phyloP scores from a whole-genome alignment of 2,329 filamentous ascomycete genomes.

The Myriosclerotinia duriaeana region DNA sequence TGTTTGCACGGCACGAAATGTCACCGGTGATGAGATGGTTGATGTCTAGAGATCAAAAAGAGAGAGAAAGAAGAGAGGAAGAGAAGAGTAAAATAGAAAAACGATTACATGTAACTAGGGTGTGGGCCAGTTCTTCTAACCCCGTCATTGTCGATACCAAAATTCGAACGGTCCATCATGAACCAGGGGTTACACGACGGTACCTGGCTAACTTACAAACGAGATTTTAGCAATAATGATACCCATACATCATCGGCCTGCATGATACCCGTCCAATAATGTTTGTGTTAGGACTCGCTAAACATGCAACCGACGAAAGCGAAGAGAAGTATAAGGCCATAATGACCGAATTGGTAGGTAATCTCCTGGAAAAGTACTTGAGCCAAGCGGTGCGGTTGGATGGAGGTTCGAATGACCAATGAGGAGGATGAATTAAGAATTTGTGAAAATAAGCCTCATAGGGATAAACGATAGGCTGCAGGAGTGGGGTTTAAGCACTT shows the following conservation, averaged over 20 bases:
- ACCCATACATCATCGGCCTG: not conserved
- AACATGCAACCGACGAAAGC: conserved; percentile 8
- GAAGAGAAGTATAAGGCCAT: conserved; percentile 6
- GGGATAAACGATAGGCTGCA: not conserved
- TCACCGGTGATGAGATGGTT: conserved; percentile 30
- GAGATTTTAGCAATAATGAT: not conserved
- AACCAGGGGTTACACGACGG: conserved; percentile 2
- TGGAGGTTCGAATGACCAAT: not conserved
- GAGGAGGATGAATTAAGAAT: not conserved
- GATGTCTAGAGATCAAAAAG: conserved; percentile 28
- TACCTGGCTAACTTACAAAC: not conserved
- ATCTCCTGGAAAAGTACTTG: conserved; percentile 1
- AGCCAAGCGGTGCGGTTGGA: not conserved
- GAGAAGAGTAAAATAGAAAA: conserved; percentile 26
- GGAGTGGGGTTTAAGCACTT: not conserved
- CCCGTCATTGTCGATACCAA: not conserved
- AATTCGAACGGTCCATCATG: conserved; percentile 1
- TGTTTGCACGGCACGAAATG: conserved; percentile 36
- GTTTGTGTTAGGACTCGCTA: not conserved
- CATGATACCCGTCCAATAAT: conserved; percentile 1
- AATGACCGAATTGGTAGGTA: conserved; percentile 2
- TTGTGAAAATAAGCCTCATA: not conserved
- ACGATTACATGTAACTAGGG: not conserved
- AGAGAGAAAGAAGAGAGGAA: conserved; percentile 23
- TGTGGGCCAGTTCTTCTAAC: not conserved